These are phyloP conservation scores for Takakia lepidozioides DNA, from an alignment of 225 moss, liverwort and hornwort genomes.

Conservation along the genomic window DNA sequence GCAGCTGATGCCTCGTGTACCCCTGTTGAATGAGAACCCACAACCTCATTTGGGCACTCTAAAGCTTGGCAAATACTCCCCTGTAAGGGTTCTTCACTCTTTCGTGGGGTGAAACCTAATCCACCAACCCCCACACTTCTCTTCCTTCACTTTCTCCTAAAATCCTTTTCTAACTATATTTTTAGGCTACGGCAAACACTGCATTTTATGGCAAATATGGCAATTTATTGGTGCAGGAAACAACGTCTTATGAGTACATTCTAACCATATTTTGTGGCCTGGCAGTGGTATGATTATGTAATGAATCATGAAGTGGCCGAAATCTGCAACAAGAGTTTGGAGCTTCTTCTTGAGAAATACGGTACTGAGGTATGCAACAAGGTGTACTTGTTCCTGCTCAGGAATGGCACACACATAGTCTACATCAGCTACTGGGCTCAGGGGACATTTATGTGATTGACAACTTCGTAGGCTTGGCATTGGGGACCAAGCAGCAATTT, in stretches of 20 bases:
- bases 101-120: too few relatives aligned
- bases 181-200: neutral
- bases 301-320: slow-evolving; percentile 58
- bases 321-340: slow-evolving; percentile 69
- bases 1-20: slow-evolving; percentile 77
- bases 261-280: too few relatives aligned
- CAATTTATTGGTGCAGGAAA: too few relatives aligned
- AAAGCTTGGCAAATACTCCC: slow-evolving; percentile 79
- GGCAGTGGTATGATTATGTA: slow-evolving; percentile 76
- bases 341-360: slow-evolving; percentile 45
- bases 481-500: too few relatives aligned
- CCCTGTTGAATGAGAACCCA: slow-evolving; percentile 36
- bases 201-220: too few relatives aligned
- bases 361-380: slow-evolving; percentile 60
- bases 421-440: too few relatives aligned
- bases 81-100: too few relatives aligned
- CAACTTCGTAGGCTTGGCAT: too few relatives aligned
- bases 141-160: neutral
- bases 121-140: neutral
- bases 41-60: slow-evolving; percentile 38
- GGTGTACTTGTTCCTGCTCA: neutral
- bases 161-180: neutral
- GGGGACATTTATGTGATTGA: too few relatives aligned
- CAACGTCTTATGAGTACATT: too few relatives aligned
- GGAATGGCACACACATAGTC: too few relatives aligned